Evolutionary conservation across 495 filamentous ascomycete genomes (phyloP), one percentile per base, ranked within the genome.

Genomic region (Beverwykella pulmonaria): DNA sequence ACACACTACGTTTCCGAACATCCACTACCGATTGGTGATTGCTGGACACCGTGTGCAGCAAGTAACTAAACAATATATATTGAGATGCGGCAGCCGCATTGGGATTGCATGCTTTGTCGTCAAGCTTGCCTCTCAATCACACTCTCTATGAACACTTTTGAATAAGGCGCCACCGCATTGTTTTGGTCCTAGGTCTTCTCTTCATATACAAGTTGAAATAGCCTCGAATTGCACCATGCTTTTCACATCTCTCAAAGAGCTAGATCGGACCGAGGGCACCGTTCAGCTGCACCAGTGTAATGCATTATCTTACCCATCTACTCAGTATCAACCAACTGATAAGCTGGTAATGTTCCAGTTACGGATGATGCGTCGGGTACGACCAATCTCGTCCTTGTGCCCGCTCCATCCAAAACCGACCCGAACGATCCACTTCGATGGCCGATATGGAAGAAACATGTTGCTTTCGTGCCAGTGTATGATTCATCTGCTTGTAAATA

Each of bases 391-490:
- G 58, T 73, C 25, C 63, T 73, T 10, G 27, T 67, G 20, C 70
- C 70, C n/a, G 57, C 59, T 17, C 75, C 75, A 4, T 75, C 73
- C 29, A 55, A 64, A 23, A 65, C 58, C n/a, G 70, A 74, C 30
- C 65, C 69, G 3, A 68, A 68, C 26, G 70, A 75, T 48, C 75
- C 75, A 14, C 68, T 75, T 8, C 59, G 75, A 29, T 77, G 72
- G 74, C 74, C 72, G 4, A 61, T 27, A 61, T 75, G 72, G 73
- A 77, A 75, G 67, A 77, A 75, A 53, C 72, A 75, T 58, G 58
- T 71, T 23, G 68, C 70, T 52, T 77, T 77, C 49, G 55, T 26
- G 20, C 57, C 53, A 19, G 68, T 77, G 19, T 60, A 60, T 30
- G 41, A 15, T 27, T 2, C 9, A 20, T 32, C 22, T 1, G 19